A percentile compares a stretch with the other conserved stretches of the same genome.
Conservation (phyloP, 2,329 filamentous ascomycete species). For the Simplicillium sp. region DNA sequence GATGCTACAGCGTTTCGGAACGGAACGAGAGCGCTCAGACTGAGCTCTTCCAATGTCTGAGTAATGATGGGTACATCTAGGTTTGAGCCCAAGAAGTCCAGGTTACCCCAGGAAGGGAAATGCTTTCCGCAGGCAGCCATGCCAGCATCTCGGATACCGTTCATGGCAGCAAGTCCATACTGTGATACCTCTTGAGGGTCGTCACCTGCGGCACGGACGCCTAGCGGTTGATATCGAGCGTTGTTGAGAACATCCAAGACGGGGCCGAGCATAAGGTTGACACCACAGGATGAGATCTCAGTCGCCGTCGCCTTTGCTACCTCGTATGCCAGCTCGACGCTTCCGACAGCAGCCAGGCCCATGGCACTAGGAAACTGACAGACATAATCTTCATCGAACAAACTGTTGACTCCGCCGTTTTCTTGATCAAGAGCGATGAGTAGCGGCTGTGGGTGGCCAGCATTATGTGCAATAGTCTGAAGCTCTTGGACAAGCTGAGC, state of each 20-base stretch:
- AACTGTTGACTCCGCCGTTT: conserved; percentile 94
- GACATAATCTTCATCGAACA: conserved; percentile 92
- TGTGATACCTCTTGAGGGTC: conserved; percentile 92
- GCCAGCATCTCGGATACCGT: conserved; percentile 85
- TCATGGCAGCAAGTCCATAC: conserved; percentile 83
- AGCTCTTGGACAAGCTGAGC: conserved; percentile 82
- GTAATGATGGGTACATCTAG: conserved; percentile 93
- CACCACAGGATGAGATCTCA: conserved; percentile 83
- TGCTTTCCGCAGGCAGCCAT: conserved; percentile 89
- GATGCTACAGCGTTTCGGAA: conserved; percentile 84
- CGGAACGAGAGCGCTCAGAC: conserved; percentile 81
- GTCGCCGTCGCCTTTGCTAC: conserved; percentile 89
- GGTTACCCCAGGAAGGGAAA: conserved; percentile 90
- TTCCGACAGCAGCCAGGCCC: conserved; percentile 89
- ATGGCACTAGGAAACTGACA: conserved; percentile 96
- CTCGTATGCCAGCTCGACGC: conserved; percentile 74
- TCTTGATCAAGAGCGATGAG: conserved; percentile 92
- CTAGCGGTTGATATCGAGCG: conserved; percentile 79
- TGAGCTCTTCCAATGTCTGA: conserved; percentile 85
- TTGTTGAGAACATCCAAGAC: conserved; percentile 92
- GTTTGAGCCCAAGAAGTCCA: conserved; percentile 86
- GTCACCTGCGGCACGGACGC: conserved; percentile 82
- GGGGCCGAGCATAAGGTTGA: conserved; percentile 92
- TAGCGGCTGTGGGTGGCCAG: conserved; percentile 81
- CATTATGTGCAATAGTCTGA: conserved; percentile 82